Evolutionary conservation across 192 early-diverging fungal species (phyloP).

Genomic region (Powellomyces hirtus): DNA sequence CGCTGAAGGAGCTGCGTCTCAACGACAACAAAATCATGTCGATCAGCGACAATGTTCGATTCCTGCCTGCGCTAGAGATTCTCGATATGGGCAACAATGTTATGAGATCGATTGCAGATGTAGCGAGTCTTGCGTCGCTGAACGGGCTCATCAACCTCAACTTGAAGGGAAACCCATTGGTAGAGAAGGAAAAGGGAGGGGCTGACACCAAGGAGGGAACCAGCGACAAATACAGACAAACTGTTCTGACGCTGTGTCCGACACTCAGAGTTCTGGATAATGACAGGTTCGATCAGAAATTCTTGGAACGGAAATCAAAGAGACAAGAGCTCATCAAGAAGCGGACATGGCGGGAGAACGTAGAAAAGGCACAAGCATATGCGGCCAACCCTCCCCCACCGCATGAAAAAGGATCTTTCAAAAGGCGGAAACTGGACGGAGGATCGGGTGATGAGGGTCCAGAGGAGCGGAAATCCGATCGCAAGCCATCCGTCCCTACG

Average conservation of each 20-base stretch:
- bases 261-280: conserved; percentile 70
- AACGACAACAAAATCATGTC: conserved; percentile 71
- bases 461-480: background rate
- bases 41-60: conserved; percentile 54
- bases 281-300: conserved; percentile 71
- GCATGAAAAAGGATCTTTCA: too few relatives aligned
- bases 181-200: conserved; percentile 38
- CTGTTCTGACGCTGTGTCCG: conserved; percentile 58
- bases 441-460: background rate
- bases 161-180: conserved; percentile 66
- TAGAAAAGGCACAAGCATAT: background rate
- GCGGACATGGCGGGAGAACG: background rate
- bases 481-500: background rate
- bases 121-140: background rate
- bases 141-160: background rate
- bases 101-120: conserved; percentile 38
- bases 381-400: background rate
- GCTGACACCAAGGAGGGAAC: background rate
- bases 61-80: conserved; percentile 54
- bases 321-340: background rate
- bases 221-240: conserved; percentile 9
- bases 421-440: background rate
- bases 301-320: conserved; percentile 32
- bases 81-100: conserved; percentile 74
- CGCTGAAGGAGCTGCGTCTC: conserved; percentile 71